A percentile compares a stretch with the other conserved stretches of the same genome.
Conservation (phyloP, 345 rosid genomes). For the Moricandia moricandioides region DNA sequence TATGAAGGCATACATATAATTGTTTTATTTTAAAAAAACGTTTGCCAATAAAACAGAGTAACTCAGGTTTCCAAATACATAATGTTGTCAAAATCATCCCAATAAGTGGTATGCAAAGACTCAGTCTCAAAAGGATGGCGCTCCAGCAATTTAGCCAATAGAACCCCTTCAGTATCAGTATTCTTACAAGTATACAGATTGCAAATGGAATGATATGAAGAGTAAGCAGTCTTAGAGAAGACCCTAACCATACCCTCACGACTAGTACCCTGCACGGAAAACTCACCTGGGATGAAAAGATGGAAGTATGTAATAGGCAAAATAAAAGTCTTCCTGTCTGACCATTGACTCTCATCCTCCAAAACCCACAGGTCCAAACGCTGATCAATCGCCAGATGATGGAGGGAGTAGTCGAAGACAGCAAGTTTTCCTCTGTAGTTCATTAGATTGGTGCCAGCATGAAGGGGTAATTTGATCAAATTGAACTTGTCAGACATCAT, state of each 20-base stretch:
- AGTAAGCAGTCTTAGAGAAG: neutral
- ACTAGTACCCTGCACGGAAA: neutral
- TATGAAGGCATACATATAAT: neutral
- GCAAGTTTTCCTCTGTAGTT: slow-evolving; percentile 3
- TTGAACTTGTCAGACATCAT: neutral
- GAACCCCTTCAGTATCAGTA: neutral
- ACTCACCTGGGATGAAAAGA: neutral
- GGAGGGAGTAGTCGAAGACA: neutral
- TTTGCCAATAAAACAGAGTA: neutral
- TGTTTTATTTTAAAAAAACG: neutral
- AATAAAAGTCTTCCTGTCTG: slow-evolving; percentile 2
- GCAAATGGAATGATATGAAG: neutral
- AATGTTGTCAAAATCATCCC: slow-evolving; percentile 1
- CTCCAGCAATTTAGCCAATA: neutral
- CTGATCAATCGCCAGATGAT: neutral
- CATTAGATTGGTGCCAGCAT: neutral
- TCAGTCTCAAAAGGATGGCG: neutral
- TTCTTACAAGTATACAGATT: neutral
- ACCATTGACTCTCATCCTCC: slow-evolving; percentile 17
- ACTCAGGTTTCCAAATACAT: neutral
- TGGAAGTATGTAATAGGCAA: neutral
- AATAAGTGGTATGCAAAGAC: slow-evolving; percentile 8
- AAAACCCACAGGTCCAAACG: neutral
- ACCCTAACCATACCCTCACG: neutral
- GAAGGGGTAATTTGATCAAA: neutral